Evolutionary conservation across 257 asterid species (phyloP).

Genomic region (Nicotiana tomentosiformis): DNA sequence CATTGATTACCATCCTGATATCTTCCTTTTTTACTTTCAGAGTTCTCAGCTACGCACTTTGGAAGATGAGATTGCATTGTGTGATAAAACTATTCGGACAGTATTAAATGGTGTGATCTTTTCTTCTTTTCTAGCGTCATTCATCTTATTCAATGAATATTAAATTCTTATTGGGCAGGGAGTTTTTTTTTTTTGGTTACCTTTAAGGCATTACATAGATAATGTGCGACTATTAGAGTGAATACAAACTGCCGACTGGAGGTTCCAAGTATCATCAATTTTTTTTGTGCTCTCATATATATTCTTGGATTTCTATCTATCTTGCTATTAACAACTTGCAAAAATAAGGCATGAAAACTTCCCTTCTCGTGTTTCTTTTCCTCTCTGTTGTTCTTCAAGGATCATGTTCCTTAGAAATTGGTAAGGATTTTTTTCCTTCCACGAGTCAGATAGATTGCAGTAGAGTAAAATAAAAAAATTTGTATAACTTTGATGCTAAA

Average conservation of each 20-base stretch:
- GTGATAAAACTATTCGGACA: slow-evolving; percentile 19
- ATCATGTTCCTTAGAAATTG: background rate
- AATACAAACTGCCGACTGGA: too few relatives aligned
- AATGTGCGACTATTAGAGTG: background rate
- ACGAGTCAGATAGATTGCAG: background rate
- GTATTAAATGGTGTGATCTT: slow-evolving; percentile 22
- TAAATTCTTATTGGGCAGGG: background rate
- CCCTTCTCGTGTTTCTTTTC: background rate
- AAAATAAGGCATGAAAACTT: background rate
- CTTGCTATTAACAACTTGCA: background rate
- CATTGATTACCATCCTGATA: background rate
- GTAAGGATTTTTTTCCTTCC: background rate
- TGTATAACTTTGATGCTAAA: too few relatives aligned
- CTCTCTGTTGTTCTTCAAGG: background rate
- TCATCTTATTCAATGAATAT: background rate
- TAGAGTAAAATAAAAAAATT: too few relatives aligned
- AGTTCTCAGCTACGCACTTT: slow-evolving; percentile 11
- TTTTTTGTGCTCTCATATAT: too few relatives aligned
- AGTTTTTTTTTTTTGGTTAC: background rate
- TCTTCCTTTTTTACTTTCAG: slow-evolving; percentile 14
- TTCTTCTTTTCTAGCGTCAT: background rate
- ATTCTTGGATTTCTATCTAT: background rate
- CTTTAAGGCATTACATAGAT: background rate
- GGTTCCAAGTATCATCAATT: too few relatives aligned
- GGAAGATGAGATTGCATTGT: slow-evolving; percentile 25